These are phyloP conservation scores for Lumnitzera racemosa DNA, from an alignment of 345 rosid genomes.

Conservation along the genomic window DNA sequence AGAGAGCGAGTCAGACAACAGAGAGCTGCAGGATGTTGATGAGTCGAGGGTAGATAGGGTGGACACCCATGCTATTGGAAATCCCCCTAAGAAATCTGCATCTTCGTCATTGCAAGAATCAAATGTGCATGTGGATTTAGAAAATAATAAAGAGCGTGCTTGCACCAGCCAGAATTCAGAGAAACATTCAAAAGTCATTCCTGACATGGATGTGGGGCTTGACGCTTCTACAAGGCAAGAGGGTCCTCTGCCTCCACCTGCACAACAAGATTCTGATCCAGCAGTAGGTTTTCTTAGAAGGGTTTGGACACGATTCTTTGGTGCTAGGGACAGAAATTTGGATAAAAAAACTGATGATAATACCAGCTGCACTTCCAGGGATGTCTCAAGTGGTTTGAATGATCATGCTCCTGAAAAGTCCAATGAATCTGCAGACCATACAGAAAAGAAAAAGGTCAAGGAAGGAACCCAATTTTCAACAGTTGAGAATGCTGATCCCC, in stretches of 20 bases:
- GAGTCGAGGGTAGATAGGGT: too few species aligned
- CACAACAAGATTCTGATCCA: conserved; percentile 22
- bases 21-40: too few species aligned
- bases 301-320: conserved; percentile 44
- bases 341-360: conserved; percentile 13
- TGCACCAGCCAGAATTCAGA: too few species aligned
- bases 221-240: conserved; percentile 1
- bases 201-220: too few species aligned
- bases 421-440: conserved; percentile 9
- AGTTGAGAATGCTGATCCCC: conserved; percentile 8
- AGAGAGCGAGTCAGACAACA: conserved; percentile 1
- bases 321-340: conserved; percentile 14
- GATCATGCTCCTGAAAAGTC: conserved; percentile 11
- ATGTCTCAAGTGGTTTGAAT: conserved; percentile 13
- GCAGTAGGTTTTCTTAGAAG: conserved; percentile 30
- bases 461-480: conserved; percentile 15
- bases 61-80: background rate
- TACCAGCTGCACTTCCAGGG: conserved; percentile 14
- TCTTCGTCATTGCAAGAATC: background rate
- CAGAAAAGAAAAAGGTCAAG: conserved; percentile 14
- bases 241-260: conserved; percentile 10
- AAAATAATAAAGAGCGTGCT: conserved; percentile 7
- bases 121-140: background rate
- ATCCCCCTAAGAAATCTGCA: background rate
- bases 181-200: too few species aligned